Percentiles rank a stretch among this genome's conserved stretches.
Conservation (phyloP, 345 rosid genomes). For the Rhodomyrtus tomentosa region DNA sequence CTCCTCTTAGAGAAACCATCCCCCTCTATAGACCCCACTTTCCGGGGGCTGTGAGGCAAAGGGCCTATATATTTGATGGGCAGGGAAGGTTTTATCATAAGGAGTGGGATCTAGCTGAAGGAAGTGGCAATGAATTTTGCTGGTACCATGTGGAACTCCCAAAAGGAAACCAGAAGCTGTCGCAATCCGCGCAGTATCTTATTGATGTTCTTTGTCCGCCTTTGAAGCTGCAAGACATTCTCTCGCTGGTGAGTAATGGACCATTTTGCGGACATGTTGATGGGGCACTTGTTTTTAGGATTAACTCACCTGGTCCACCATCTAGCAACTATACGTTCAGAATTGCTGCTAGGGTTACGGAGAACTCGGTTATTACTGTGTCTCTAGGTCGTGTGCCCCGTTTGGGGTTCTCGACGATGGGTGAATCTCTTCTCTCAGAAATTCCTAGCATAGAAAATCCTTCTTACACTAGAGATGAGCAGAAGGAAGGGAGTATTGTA, state of each 20-base stretch:
- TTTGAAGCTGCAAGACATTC: constrained; percentile 88
- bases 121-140: constrained; percentile 64
- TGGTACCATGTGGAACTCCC: constrained; percentile 97
- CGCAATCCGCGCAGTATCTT: constrained; percentile 76
- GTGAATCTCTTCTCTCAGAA: constrained; percentile 81
- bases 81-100: constrained; percentile 50
- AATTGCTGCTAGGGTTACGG: constrained; percentile 84
- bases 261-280: constrained; percentile 87
- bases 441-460: constrained; percentile 80
- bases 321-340: constrained; percentile 72
- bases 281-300: constrained; percentile 91
- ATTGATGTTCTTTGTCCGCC: constrained; percentile 94
- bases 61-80: constrained; percentile 85
- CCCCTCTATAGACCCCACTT: constrained; percentile 7
- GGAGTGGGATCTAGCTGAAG: constrained; percentile 83
- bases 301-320: constrained; percentile 87
- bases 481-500: constrained; percentile 51
- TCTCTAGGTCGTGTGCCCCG: constrained; percentile 91
- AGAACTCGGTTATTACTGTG: constrained; percentile 83
- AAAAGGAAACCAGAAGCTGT: constrained; percentile 65
- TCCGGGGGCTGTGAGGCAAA: constrained; percentile 65
- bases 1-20: constrained; percentile 6
- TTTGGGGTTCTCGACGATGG: constrained; percentile 70
- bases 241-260: constrained; percentile 87
- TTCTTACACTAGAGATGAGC: constrained; percentile 25